phyloP scores from a whole-genome alignment of 2,329 filamentous ascomycete genomes.

The Cryphonectria radicalis region DNA sequence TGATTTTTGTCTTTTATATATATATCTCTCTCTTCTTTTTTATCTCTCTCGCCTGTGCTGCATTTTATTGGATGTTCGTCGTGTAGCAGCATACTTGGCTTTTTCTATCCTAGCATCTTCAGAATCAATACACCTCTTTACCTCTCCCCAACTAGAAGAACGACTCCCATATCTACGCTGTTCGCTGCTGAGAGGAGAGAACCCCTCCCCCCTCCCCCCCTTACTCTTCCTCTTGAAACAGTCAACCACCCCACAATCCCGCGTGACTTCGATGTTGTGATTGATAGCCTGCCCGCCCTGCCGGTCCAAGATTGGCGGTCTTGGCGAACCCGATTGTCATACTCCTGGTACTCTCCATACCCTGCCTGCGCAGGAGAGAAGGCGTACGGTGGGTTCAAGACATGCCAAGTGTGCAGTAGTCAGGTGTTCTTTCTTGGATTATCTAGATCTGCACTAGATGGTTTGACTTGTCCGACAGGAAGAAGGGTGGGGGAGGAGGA shows the following conservation, averaged over 20 bases:
- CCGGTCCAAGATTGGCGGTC: neutral
- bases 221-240: no score
- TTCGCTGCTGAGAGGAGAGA: neutral
- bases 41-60: no score
- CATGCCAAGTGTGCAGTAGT: neutral
- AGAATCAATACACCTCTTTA: neutral
- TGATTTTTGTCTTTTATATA: neutral
- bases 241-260: no score
- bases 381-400: neutral
- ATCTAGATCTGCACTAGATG: neutral
- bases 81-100: neutral
- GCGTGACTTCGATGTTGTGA: no score
- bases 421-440: neutral
- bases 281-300: neutral
- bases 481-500: neutral
- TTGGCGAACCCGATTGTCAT: neutral
- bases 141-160: neutral
- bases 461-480: neutral
- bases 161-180: neutral
- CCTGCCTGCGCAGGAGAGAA: neutral
- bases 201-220: neutral
- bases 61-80: neutral
- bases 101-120: neutral
- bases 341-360: neutral
- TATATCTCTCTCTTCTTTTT: neutral